Evolutionary conservation across 2,329 filamentous ascomycete species (phyloP).

Genomic region (Aspergillus japonicus): DNA sequence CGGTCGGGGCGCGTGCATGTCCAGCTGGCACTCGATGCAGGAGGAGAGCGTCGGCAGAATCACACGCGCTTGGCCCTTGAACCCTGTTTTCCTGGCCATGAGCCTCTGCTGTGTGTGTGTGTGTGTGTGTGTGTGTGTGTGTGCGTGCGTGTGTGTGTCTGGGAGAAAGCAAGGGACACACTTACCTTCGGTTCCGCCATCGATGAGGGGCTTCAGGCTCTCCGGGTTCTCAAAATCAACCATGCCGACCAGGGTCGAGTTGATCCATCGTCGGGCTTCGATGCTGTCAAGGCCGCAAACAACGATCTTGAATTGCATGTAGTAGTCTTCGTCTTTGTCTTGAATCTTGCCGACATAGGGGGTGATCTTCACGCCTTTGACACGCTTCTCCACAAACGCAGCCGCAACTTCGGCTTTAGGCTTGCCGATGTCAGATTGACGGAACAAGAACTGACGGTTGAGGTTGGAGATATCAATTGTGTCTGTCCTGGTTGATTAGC

Average conservation of each 20-base stretch:
- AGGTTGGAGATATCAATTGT: slow-evolving; percentile 98
- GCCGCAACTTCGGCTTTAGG: slow-evolving; percentile 93
- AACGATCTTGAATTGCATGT: slow-evolving; percentile 93
- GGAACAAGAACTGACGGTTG: slow-evolving; percentile 96
- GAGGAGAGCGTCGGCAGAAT: slow-evolving; percentile 89
- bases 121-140: neutral
- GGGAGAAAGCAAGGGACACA: neutral
- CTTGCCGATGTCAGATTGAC: slow-evolving; percentile 85
- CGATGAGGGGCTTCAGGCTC: slow-evolving; percentile 87
- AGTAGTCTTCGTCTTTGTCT: slow-evolving; percentile 93
- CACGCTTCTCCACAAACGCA: slow-evolving; percentile 82
- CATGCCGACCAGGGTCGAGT: slow-evolving; percentile 86
- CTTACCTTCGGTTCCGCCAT: slow-evolving; percentile 87
- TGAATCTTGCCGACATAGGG: slow-evolving; percentile 94
- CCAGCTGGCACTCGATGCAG: slow-evolving; percentile 96
- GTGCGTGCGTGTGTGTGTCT: too few species aligned
- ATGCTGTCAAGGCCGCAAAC: slow-evolving; percentile 96
- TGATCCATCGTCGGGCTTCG: slow-evolving; percentile 98
- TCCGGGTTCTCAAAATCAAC: slow-evolving; percentile 81
- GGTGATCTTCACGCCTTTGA: slow-evolving; percentile 88
- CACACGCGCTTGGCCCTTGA: slow-evolving; percentile 94
- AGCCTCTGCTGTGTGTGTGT: slow-evolving; percentile 8
- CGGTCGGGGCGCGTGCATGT: slow-evolving; percentile 97
- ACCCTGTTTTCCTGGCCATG: slow-evolving; percentile 54
- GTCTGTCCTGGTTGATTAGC: slow-evolving; percentile 55